Base-by-base conservation (phyloP, 768 basidiomycete species). In the Leccinum subgranulosum region DNA sequence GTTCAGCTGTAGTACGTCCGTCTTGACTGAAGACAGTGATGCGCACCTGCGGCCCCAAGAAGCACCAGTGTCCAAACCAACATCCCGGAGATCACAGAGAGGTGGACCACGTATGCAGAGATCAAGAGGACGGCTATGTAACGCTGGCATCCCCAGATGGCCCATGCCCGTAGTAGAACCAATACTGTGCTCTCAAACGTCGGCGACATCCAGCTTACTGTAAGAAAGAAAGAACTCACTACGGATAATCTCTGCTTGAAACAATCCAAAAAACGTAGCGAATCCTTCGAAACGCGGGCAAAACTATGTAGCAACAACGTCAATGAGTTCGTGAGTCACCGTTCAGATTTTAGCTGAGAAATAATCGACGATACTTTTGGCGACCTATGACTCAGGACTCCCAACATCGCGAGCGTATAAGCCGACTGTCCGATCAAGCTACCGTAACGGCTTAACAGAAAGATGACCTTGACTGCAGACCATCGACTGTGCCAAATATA, bases 381-480 rank as follows among this genome's bases (percentile, higher is more conserved):
- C 19, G 64, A 66, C n/a, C 54, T 19, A 21, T 66, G 28, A 28
- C 31, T 54, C 17, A 66, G 36, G 1, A 61, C 1, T 6, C 65
- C 65, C 2, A 60, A 10, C 25, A 64, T 59, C 31, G 61, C 55
- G 11, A 66, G 41, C 8, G 19, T 50, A 21, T 57, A 23, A 1
- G 47, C 6, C 1, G 55, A 46, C 19, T 64, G 65, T 17, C 55
- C 55, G 17, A 53, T 15, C 21, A 66, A 19, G 14, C 46, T 60
- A 1, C 34, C 57, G 8, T 65, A 65, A 14, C 64, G 60, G 31
- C 57, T 65, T 52, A 62, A 9, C 2, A 65, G 55, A 33, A 65
- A 66, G 15, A 57, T n/a, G n/a, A 41, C 29, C 34, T 66, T 63
- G 6, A 51, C 53, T n/a, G 36, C 2, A 7, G 8, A 9, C 58